Base-by-base conservation (phyloP, 352 stramenopile genomes). In the Globisporangium nodosum region DNA sequence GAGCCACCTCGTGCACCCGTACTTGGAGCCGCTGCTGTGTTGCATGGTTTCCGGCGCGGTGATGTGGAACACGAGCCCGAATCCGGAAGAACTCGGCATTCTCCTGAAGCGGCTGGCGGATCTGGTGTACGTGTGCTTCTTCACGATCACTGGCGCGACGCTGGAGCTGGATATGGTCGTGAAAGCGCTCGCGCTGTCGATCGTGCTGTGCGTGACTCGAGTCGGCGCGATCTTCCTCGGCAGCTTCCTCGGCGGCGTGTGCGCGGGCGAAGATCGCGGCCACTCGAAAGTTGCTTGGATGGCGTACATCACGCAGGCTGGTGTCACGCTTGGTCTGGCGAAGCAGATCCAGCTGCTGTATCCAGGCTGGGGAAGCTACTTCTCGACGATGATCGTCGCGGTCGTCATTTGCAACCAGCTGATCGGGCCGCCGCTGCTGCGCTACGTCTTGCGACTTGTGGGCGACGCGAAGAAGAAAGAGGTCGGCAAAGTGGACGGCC, bases 321-420 rank as follows among this genome's bases (percentile, higher is more conserved):
- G 79, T 12, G 79, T 89, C 27, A 87, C 79, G 33, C 65, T 89
- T 5, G 79, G 79, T 1, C 70, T 89, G 4, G 79, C 79, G 24
- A 89, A 89, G 65, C 76, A 87, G 65, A 83, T 86, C 55, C 78
- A 88, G 60, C 55, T 88, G 42, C 64, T 85, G 45, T 88, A 88
- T 46, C 78, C 78, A 15, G 78, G 78, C 18, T 89, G 79, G 79
- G 79, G 79, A 5, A 78, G 66, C 54, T 86, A 84, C 61, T 89
- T 89, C 45, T 81, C 79, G 40, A 87, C 79, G 7, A 83, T 87
- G 75, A 87, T 89, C 51, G 76, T 87, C 47, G 73, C 79, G 1
- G 76, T 87, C 15, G 79, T 89, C 30, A 86, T 89, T 52, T 85
- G 67, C 54, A 89, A 89, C 52, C 79, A 89, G 56, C 54, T 89